Percentiles rank a stretch among this genome's conserved stretches.
Conservation (phyloP, 2,329 filamentous ascomycete species). For the Exophiala xenobiotica region DNA sequence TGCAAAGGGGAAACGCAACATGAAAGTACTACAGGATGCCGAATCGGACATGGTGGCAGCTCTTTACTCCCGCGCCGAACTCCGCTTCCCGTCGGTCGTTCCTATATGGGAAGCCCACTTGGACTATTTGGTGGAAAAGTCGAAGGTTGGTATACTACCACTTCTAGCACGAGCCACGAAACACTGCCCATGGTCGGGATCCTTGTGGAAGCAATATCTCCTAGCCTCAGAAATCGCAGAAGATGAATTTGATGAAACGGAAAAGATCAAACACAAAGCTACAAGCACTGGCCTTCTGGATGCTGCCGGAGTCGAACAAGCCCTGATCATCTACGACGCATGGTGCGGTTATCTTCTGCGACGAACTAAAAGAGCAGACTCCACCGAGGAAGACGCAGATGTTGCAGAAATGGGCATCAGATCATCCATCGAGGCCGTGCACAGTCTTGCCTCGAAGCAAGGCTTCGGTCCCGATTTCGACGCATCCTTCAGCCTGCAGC, state of each 20-base stretch:
- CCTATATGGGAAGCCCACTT: slow-evolving; percentile 80
- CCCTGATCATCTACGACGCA: slow-evolving; percentile 85
- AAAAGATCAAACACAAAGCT: slow-evolving; percentile 86
- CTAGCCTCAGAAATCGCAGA: slow-evolving; percentile 77
- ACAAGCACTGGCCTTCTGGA: slow-evolving; percentile 83
- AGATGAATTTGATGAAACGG: slow-evolving; percentile 74
- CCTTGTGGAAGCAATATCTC: slow-evolving; percentile 86
- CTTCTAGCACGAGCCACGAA: slow-evolving; percentile 77
- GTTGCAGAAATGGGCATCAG: slow-evolving; percentile 86
- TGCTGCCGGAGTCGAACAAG: slow-evolving; percentile 78
- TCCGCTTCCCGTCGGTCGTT: slow-evolving; percentile 70
- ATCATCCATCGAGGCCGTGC: slow-evolving; percentile 81
- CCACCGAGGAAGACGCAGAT: slow-evolving; percentile 79
- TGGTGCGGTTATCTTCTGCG: slow-evolving; percentile 95
- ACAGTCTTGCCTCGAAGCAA: slow-evolving; percentile 70
- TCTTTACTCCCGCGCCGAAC: slow-evolving; percentile 76
- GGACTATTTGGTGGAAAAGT: slow-evolving; percentile 64
- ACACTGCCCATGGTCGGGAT: slow-evolving; percentile 91
- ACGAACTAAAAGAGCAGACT: slow-evolving; percentile 71
- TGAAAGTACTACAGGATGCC: slow-evolving; percentile 39
- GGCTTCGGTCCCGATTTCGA: slow-evolving; percentile 79
- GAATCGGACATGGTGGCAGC: slow-evolving; percentile 56
- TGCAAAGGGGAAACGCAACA: slow-evolving; percentile 36
- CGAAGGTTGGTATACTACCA: slow-evolving; percentile 57
- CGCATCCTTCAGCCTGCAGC: slow-evolving; percentile 81